These are phyloP conservation scores for Casuarina equisetifolia DNA, from an alignment of 306 rosid species.

Conservation along the genomic window DNA sequence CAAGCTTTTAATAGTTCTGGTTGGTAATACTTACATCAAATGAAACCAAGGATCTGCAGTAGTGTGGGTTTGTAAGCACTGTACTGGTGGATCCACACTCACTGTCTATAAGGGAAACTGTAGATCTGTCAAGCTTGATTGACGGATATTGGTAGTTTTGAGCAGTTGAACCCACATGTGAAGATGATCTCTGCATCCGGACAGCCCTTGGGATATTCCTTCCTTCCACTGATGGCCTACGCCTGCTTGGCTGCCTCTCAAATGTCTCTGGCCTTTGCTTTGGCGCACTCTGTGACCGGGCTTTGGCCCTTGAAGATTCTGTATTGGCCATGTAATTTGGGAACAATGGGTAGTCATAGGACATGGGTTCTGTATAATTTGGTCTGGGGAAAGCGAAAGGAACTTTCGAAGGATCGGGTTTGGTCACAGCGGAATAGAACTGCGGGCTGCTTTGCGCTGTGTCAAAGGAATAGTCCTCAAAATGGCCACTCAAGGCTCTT, in stretches of 20 bases:
- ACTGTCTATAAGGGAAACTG: slow-evolving; percentile 73
- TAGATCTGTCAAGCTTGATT: slow-evolving; percentile 71
- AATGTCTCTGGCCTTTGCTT: slow-evolving; percentile 78
- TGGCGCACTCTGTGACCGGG: slow-evolving; percentile 85
- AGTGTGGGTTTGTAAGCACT: slow-evolving; percentile 59
- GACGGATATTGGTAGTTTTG: slow-evolving; percentile 73
- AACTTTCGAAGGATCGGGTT: slow-evolving; percentile 44
- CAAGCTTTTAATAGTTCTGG: slow-evolving; percentile 4
- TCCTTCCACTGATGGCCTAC: slow-evolving; percentile 69
- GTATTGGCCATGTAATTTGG: slow-evolving; percentile 98
- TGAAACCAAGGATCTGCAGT: slow-evolving; percentile 69
- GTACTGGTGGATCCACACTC: slow-evolving; percentile 89
- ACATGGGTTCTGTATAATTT: slow-evolving; percentile 50
- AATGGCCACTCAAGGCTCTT: slow-evolving; percentile 65
- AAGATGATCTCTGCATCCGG: slow-evolving; percentile 88
- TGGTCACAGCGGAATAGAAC: slow-evolving; percentile 55
- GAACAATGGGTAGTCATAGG: slow-evolving; percentile 60
- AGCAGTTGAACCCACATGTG: slow-evolving; percentile 70
- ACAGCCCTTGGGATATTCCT: slow-evolving; percentile 82
- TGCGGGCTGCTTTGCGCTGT: slow-evolving; percentile 78
- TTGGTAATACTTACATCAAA: slow-evolving; percentile 56
- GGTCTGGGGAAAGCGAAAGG: slow-evolving; percentile 67
- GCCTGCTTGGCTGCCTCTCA: slow-evolving; percentile 70
- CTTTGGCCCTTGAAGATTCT: slow-evolving; percentile 84
- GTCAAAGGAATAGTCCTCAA: slow-evolving; percentile 58